phyloP scores from a whole-genome alignment of 306 rosid genomes.

The Gastrolobium villosum region DNA sequence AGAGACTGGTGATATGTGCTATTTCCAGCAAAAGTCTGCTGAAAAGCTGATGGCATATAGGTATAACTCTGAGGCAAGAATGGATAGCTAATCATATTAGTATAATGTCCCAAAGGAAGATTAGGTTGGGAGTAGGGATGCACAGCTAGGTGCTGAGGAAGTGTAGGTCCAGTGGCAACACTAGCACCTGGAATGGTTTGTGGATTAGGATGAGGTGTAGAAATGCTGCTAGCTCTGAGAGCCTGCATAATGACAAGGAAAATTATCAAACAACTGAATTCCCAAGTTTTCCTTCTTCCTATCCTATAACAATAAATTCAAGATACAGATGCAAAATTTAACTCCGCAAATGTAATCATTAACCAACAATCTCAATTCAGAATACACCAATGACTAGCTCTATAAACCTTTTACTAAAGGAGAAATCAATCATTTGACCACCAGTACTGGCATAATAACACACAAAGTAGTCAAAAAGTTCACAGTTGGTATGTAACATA shows the following conservation, averaged over 20 bases:
- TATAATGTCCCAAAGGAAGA: constrained; percentile 85
- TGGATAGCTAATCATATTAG: constrained; percentile 89
- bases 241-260: constrained; percentile 59
- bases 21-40: constrained; percentile 86
- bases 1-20: constrained; percentile 86
- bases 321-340: background rate
- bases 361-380: background rate
- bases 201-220: constrained; percentile 71
- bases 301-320: constrained; percentile 8
- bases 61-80: constrained; percentile 92
- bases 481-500: background rate
- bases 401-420: background rate
- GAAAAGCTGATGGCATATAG: constrained; percentile 91
- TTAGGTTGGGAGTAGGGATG: constrained; percentile 86
- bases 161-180: constrained; percentile 77
- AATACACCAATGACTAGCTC: constrained; percentile 8
- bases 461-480: background rate
- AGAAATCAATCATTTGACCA: background rate
- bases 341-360: background rate
- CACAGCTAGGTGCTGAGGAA: constrained; percentile 83
- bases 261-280: constrained; percentile 23
- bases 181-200: constrained; percentile 71
- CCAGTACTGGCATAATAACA: constrained; percentile 3
- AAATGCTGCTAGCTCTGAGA: constrained; percentile 67
- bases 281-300: constrained; percentile 10